Conservation (phyloP, 1,284 basidiomycete genomes). For the Fistulina hepatica region DNA sequence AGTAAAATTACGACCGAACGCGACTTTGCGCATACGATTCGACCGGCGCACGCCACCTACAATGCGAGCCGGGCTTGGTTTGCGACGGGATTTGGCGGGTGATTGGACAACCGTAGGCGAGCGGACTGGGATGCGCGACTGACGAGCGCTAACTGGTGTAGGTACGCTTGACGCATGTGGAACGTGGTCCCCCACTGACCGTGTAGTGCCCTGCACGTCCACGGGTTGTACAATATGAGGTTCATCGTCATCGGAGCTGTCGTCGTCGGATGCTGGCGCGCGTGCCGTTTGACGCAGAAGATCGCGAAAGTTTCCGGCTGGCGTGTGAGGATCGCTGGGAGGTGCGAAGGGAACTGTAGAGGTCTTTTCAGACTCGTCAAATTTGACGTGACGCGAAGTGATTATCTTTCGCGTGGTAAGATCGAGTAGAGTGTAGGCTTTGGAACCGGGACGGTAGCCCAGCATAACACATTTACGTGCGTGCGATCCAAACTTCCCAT, state of each 20-base stretch:
- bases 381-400: slow-evolving; percentile 15
- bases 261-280: slow-evolving; percentile 1
- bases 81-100: too few species aligned
- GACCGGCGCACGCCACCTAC: too few species aligned
- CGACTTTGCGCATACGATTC: too few species aligned
- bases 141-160: too few species aligned
- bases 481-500: slow-evolving; percentile 6
- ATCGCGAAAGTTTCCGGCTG: slow-evolving; percentile 7
- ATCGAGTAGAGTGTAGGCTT: slow-evolving; percentile 14
- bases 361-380: slow-evolving; percentile 15
- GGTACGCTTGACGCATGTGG: too few species aligned
- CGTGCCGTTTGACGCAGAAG: neutral
- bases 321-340: neutral
- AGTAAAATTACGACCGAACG: too few species aligned
- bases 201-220: too few species aligned
- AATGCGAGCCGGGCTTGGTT: too few species aligned
- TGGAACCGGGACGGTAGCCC: slow-evolving; percentile 5
- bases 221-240: neutral
- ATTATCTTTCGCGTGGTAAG: slow-evolving; percentile 10
- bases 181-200: neutral
- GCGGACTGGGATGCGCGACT: too few species aligned
- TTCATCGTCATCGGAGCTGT: slow-evolving; percentile 1
- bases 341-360: neutral
- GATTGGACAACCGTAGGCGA: too few species aligned
- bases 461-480: slow-evolving; percentile 1